Percentiles rank a stretch among this genome's conserved stretches.
phyloP scores from a whole-genome alignment of 108 stramenopile genomes.

The Schizochytrium sp. region DNA sequence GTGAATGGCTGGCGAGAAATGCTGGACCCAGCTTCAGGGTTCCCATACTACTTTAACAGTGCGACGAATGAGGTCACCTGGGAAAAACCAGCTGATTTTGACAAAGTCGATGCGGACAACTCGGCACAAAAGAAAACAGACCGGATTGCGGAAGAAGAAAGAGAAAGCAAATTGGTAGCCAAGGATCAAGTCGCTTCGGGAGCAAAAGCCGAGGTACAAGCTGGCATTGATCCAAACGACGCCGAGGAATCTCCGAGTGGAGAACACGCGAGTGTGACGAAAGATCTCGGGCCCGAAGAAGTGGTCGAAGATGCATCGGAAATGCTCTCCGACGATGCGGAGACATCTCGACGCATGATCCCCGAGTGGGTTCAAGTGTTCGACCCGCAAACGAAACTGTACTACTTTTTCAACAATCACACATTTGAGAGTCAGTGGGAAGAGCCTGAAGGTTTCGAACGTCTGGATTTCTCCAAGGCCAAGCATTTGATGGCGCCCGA shows the following conservation, averaged over 20 bases:
- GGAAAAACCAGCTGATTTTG: constrained; percentile 54
- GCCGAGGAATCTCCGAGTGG: too few species aligned
- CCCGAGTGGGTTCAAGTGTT: not conserved
- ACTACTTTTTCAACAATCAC: constrained; percentile 2
- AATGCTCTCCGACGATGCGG: too few species aligned
- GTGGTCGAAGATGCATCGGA: too few species aligned
- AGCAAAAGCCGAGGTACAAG: too few species aligned
- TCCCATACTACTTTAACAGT: constrained; percentile 49
- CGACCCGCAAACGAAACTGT: not conserved
- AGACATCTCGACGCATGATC: too few species aligned
- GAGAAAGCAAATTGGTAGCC: not conserved
- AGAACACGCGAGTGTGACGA: too few species aligned
- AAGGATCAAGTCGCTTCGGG: too few species aligned
- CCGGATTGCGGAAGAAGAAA: too few species aligned
- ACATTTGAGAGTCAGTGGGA: not conserved
- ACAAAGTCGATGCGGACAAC: not conserved
- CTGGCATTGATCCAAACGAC: too few species aligned
- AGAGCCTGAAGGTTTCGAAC: not conserved
- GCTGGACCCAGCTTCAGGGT: constrained; percentile 32
- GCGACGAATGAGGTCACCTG: constrained; percentile 57
- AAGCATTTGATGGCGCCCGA: constrained; percentile 1
- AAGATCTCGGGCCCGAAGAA: too few species aligned
- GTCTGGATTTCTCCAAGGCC: not conserved
- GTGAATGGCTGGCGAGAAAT: constrained; percentile 41
- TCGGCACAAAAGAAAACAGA: too few species aligned